Conservation (phyloP, 2,329 filamentous ascomycete species). For the Simplicillium aogashimaense region DNA sequence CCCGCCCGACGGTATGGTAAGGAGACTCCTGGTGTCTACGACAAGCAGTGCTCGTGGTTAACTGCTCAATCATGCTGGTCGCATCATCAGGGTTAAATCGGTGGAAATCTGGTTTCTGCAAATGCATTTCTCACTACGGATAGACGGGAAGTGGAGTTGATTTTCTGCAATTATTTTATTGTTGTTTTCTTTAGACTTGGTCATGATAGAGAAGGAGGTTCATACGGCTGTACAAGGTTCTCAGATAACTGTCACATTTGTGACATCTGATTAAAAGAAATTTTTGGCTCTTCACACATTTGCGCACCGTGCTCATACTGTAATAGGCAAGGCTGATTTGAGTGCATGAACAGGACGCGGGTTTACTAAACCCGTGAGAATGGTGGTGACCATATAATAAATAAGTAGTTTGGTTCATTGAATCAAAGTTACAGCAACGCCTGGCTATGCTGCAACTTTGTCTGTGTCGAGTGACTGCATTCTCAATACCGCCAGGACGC, state of each 20-base stretch:
- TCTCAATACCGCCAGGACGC: no score
- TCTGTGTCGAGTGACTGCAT: no score
- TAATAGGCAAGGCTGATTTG: no score
- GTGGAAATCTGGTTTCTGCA: constrained; percentile 4
- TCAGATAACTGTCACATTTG: constrained; percentile 4
- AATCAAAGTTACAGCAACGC: no score
- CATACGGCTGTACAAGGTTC: constrained; percentile 4
- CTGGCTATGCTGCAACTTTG: no score
- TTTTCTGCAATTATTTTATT: constrained; percentile 5
- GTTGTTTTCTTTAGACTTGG: constrained; percentile 16
- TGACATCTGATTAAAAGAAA: neutral
- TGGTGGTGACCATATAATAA: no score
- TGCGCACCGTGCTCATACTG: no score
- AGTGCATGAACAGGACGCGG: no score
- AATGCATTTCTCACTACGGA: constrained; percentile 11
- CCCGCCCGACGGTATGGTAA: no score
- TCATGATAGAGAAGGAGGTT: constrained; percentile 14
- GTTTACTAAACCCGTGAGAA: no score
- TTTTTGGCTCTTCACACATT: no score
- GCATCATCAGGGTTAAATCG: neutral
- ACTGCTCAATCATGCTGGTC: constrained; percentile 2
- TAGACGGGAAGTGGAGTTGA: constrained; percentile 18
- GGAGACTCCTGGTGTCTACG: neutral
- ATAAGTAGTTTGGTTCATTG: no score
- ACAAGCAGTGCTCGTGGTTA: constrained; percentile 6